A percentile compares a stretch with the other conserved stretches of the same genome.
Conservation (phyloP, 768 basidiomycete genomes). For the Wakefieldia striispora region DNA sequence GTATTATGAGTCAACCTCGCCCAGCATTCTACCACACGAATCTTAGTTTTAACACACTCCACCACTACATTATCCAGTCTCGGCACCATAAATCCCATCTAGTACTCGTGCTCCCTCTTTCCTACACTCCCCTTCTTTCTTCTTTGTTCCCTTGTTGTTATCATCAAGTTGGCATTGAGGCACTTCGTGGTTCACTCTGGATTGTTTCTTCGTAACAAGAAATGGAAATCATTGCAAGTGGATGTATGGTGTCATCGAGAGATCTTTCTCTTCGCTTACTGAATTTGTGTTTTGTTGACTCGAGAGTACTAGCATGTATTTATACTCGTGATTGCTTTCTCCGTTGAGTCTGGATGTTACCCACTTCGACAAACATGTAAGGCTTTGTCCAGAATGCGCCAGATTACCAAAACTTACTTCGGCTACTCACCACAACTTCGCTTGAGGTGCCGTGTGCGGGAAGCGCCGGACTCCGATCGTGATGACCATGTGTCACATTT, state of each 20-base stretch:
- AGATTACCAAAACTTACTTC: too few species aligned
- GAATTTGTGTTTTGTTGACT: too few species aligned
- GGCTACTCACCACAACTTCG: too few species aligned
- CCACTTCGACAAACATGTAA: too few species aligned
- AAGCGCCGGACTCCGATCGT: too few species aligned
- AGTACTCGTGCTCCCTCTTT: conserved; percentile 18
- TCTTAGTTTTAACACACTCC: conserved; percentile 8
- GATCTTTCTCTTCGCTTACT: too few species aligned
- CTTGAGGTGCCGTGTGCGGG: too few species aligned
- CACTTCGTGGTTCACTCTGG: conserved; percentile 11
- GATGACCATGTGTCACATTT: too few species aligned
- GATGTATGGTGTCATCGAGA: neutral
- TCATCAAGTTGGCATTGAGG: conserved; percentile 17
- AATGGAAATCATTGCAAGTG: conserved; percentile 6
- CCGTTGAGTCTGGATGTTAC: too few species aligned
- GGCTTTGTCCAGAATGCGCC: too few species aligned
- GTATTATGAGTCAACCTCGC: conserved; percentile 2
- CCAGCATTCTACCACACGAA: conserved; percentile 21
- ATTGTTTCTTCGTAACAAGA: conserved; percentile 7
- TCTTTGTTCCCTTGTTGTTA: conserved; percentile 2
- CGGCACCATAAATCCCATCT: conserved; percentile 27
- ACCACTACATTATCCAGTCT: conserved; percentile 27
- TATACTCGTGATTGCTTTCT: too few species aligned
- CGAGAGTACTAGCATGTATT: too few species aligned
- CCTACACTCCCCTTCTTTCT: neutral